Conservation (phyloP, 1,284 basidiomycete species). For the Tilletia caries region DNA sequence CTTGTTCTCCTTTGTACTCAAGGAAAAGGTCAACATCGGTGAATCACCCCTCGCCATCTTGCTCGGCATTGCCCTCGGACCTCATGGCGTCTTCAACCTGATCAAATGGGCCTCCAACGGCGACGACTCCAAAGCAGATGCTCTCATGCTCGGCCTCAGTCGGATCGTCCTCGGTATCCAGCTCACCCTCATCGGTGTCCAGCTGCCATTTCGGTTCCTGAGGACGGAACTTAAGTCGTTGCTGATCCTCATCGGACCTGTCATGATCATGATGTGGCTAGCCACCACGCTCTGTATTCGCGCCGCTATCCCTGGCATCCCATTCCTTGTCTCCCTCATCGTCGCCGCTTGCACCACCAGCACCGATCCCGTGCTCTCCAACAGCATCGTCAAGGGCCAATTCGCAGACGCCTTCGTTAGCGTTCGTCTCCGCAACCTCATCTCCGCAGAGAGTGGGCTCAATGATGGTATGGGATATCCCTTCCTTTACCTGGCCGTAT, state of each 20-base stretch:
- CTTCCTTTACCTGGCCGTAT: slow-evolving; percentile 39
- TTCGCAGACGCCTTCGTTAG: slow-evolving; percentile 47
- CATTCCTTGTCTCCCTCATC: slow-evolving; percentile 35
- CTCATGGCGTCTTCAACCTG: slow-evolving; percentile 34
- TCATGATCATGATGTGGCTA: slow-evolving; percentile 46
- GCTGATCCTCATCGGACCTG: slow-evolving; percentile 29
- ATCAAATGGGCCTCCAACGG: slow-evolving; percentile 29
- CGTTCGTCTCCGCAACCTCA: slow-evolving; percentile 39
- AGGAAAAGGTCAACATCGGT: slow-evolving; percentile 39
- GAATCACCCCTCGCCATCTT: slow-evolving; percentile 43
- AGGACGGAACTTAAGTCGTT: slow-evolving; percentile 32
- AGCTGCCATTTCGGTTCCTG: slow-evolving; percentile 42
- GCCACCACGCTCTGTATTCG: slow-evolving; percentile 33
- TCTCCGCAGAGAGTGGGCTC: slow-evolving; percentile 44
- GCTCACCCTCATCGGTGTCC: slow-evolving; percentile 38
- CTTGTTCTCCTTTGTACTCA: slow-evolving; percentile 38
- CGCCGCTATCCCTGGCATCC: slow-evolving; percentile 30
- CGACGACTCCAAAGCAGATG: slow-evolving; percentile 22
- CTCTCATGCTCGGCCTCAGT: slow-evolving; percentile 32
- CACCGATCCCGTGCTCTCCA: slow-evolving; percentile 43
- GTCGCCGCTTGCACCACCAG: slow-evolving; percentile 36
- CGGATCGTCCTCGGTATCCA: slow-evolving; percentile 41
- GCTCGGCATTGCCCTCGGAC: slow-evolving; percentile 35
- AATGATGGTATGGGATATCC: slow-evolving; percentile 45
- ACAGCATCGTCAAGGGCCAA: slow-evolving; percentile 40